phyloP scores from a whole-genome alignment of 2,329 filamentous ascomycete genomes.

The Cordyceps farinosa region DNA sequence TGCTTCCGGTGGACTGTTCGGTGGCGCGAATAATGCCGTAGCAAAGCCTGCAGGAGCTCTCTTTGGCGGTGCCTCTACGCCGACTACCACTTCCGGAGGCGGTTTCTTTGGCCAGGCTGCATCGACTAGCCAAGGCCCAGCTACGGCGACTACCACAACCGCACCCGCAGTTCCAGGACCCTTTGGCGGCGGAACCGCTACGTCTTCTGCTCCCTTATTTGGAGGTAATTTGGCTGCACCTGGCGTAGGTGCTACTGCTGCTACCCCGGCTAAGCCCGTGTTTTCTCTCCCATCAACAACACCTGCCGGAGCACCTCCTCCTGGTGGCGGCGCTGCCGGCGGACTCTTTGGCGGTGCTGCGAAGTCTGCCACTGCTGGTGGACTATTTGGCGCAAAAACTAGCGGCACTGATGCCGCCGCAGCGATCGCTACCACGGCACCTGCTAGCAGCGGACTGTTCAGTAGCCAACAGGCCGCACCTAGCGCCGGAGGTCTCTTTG shows the following conservation, averaged over 20 bases:
- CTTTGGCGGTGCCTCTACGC: conserved; percentile 24
- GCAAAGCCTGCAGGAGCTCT: conserved; percentile 27
- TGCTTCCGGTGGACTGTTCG: conserved; percentile 41
- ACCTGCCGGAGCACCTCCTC: conserved; percentile 52
- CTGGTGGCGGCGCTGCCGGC: conserved; percentile 30
- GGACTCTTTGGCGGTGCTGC: conserved; percentile 30
- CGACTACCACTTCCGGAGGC: conserved; percentile 23
- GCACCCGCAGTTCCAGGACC: conserved; percentile 28
- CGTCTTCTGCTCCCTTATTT: conserved; percentile 23
- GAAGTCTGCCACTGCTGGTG: conserved; percentile 16
- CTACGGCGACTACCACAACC: conserved; percentile 22
- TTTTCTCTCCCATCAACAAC: conserved; percentile 51
- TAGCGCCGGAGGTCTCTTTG: conserved; percentile 26
- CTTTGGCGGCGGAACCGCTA: conserved; percentile 26
- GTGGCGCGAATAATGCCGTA: conserved; percentile 25
- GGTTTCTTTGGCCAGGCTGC: conserved; percentile 27
- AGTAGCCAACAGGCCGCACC: conserved; percentile 19
- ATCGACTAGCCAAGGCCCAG: conserved; percentile 1
- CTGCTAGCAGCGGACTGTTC: conserved; percentile 21
- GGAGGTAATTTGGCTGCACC: conserved; percentile 29
- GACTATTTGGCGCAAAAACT: conserved; percentile 21
- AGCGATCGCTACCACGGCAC: conserved; percentile 13
- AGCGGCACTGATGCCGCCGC: conserved; percentile 20
- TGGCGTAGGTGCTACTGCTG: conserved; percentile 28
- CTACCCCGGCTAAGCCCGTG: conserved; percentile 44